Evolutionary conservation across 1,139 yeast species (phyloP), one percentile per base, ranked within the genome.

Genomic region (Geotrichum candidum): DNA sequence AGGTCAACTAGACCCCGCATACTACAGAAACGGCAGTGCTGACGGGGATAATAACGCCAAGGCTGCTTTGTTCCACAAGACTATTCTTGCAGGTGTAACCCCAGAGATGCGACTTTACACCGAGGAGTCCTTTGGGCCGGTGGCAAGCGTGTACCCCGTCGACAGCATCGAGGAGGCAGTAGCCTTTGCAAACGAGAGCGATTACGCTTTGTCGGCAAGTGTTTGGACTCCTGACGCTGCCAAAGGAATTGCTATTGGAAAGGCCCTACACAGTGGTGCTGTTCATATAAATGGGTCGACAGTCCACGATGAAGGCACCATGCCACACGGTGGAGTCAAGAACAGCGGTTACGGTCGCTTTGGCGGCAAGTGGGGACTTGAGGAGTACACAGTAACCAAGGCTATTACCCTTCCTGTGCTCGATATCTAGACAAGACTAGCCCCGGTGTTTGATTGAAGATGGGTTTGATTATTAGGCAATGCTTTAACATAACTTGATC

Each of bases 291-390:
- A 83, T 66, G 73, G 77, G n/a, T 31, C 57, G 13, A 81, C 84
- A 0, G 69, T 83, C 1, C 77, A 73, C 63, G 87, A 83, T 64
- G 84, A 82, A 65, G 72, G 83, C 2, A 75, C 78, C 10, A 68
- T 80, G 1, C 86, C 86, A 0, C 87, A 83, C 67, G 87, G 87
- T 7, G 87, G 86, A 1, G 76, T 79, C 51, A 82, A 82, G 64
- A 65, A 68, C 3, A 81, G 84, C 64, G 87, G 87, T 1, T 69
- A 67, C 57, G 86, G 86, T 3, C 69, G 84, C 58, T 82, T 83
- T 73, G 82, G 82, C 63, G 75, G 81, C 46, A 66, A 66, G 10
- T 82, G 84, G 85, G 85, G 85, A 0, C 68, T 82, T 29, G 77
- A 77, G 35, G 82, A 78, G 68, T 82, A 82, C 66, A 65, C 73